A percentile compares a stretch with the other conserved stretches of the same genome.
Evolutionary conservation across 2,329 filamentous ascomycete species (phyloP).

Genomic region (Mycosphaerella sp.): DNA sequence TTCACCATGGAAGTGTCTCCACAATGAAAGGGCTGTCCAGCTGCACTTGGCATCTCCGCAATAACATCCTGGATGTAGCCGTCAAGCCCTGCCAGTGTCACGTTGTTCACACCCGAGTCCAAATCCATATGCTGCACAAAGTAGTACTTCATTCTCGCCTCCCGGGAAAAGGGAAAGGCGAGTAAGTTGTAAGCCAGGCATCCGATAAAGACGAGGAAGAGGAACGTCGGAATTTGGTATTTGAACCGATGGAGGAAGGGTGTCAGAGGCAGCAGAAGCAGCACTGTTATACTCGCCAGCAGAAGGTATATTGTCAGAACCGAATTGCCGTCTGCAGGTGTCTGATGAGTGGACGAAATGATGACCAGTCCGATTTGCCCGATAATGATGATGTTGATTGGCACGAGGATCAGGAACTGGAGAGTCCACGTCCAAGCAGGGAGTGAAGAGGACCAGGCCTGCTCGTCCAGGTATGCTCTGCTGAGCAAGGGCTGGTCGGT

Average conservation of each 20-base stretch:
- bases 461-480: constrained; percentile 61
- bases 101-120: constrained; percentile 59
- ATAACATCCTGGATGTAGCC: constrained; percentile 63
- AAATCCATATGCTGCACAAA: constrained; percentile 79
- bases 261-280: constrained; percentile 67
- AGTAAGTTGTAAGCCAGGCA: constrained; percentile 80
- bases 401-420: constrained; percentile 74
- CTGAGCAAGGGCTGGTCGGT: constrained; percentile 27
- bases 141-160: constrained; percentile 75
- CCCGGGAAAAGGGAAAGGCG: constrained; percentile 79
- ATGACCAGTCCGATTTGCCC: constrained; percentile 70
- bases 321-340: constrained; percentile 73
- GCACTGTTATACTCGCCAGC: constrained; percentile 59
- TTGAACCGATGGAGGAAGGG: constrained; percentile 85
- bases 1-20: constrained; percentile 36
- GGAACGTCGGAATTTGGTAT: constrained; percentile 70
- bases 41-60: constrained; percentile 61
- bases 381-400: constrained; percentile 68
- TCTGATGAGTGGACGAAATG: constrained; percentile 68
- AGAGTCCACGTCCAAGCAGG: constrained; percentile 82
- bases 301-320: constrained; percentile 65
- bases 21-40: constrained; percentile 49
- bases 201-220: constrained; percentile 64
- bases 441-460: constrained; percentile 73
- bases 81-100: constrained; percentile 62